These are phyloP conservation scores for Podochytrium sp. DNA, from an alignment of 192 early-diverging fungal species.

Conservation along the genomic window DNA sequence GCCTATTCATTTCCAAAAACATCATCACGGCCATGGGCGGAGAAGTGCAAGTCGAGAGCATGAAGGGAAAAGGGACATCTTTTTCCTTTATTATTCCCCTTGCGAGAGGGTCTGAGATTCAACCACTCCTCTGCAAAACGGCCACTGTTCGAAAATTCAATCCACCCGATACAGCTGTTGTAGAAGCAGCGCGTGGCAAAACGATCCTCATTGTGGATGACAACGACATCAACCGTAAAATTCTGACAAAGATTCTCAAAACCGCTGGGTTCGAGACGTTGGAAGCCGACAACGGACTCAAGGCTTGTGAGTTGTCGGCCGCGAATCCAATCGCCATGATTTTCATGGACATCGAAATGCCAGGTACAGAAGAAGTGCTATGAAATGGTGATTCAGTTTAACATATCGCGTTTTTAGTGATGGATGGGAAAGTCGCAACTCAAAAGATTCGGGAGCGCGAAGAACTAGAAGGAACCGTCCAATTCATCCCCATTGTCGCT, in stretches of 20 bases:
- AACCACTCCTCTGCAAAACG: not conserved
- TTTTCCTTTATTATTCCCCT: conserved; percentile 55
- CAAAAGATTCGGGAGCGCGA: conserved; percentile 46
- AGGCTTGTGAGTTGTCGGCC: not conserved
- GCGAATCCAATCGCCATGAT: not conserved
- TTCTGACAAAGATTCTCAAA: not conserved
- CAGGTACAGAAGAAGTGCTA: not conserved
- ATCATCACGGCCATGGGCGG: conserved; percentile 51
- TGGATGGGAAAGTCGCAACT: conserved; percentile 60
- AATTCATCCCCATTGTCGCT: conserved; percentile 56
- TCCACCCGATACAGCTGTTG: not conserved
- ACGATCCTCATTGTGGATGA: not conserved
- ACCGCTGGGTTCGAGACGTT: not conserved
- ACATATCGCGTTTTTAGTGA: conserved; percentile 29
- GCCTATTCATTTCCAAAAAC: conserved; percentile 47
- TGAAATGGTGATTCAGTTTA: conserved; percentile 25
- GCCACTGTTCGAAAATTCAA: not conserved
- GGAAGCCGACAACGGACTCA: not conserved
- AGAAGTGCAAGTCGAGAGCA: conserved; percentile 39
- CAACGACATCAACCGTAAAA: not conserved
- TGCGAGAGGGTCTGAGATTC: conserved; percentile 35
- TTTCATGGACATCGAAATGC: too few species aligned
- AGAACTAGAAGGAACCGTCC: not conserved
- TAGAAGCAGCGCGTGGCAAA: not conserved
- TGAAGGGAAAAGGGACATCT: conserved; percentile 50